Conservation (phyloP, 208 protist species). For the Angomonas deanei region DNA sequence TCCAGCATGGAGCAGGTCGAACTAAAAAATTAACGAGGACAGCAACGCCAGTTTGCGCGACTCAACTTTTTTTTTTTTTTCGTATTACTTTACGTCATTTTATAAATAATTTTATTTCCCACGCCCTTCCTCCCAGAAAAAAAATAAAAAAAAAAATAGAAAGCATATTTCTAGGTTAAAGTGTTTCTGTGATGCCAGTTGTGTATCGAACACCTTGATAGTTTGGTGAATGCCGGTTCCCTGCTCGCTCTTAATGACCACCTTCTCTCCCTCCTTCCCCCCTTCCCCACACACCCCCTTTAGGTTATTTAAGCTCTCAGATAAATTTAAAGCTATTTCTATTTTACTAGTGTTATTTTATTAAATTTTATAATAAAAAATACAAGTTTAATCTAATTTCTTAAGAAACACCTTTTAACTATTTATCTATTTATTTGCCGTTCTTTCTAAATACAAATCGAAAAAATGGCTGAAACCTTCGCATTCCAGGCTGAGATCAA, state of each 20-base stretch:
- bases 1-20: conserved; percentile 95
- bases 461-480: conserved; percentile 43
- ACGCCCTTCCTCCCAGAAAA: not conserved
- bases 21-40: conserved; percentile 35
- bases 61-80: not conserved
- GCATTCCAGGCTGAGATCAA: conserved; percentile 96
- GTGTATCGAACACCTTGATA: not conserved
- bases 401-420: too few species aligned
- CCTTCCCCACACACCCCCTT: not conserved
- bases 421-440: not conserved
- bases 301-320: too few species aligned
- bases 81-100: not conserved
- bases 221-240: too few species aligned
- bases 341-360: not conserved
- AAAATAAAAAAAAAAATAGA: conserved; percentile 13
- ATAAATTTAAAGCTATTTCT: too few species aligned
- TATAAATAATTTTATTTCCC: not conserved
- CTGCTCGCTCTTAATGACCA: too few species aligned
- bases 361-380: conserved; percentile 1
- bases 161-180: not conserved
- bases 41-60: too few species aligned
- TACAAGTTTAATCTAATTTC: conserved; percentile 11
- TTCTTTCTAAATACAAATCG: not conserved
- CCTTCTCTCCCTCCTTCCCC: too few species aligned
- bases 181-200: not conserved